phyloP scores from a whole-genome alignment of 202 grass and related monocot species.

The Cymbopogon flexuosus region DNA sequence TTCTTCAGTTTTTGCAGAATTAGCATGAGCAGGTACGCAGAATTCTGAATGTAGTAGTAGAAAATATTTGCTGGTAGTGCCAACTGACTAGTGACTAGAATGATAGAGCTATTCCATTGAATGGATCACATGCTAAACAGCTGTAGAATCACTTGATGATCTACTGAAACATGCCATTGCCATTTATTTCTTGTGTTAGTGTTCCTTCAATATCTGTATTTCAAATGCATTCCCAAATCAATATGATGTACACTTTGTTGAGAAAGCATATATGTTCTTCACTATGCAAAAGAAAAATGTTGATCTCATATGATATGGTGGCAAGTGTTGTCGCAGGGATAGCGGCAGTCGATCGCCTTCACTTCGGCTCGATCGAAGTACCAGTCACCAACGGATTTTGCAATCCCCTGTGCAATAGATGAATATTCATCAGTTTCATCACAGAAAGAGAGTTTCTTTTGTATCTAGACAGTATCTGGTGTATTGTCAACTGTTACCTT shows the following conservation, averaged over 20 bases:
- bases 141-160: neutral
- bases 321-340: slow-evolving; percentile 77
- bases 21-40: neutral
- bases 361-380: slow-evolving; percentile 62
- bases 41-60: neutral
- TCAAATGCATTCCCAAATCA: neutral
- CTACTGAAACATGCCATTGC: neutral
- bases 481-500: slow-evolving; percentile 35
- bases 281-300: neutral
- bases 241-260: neutral
- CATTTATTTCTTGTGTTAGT: neutral
- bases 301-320: slow-evolving; percentile 48
- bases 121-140: neutral
- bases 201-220: neutral
- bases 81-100: neutral
- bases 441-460: neutral
- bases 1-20: neutral
- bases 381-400: slow-evolving; percentile 72
- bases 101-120: neutral
- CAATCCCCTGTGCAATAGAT: slow-evolving; percentile 37
- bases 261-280: neutral
- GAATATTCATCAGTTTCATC: neutral
- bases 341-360: slow-evolving; percentile 70
- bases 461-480: neutral
- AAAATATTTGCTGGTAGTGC: neutral